Conservation (phyloP, 116 monocot species). For the Dioscorea cayenensis region DNA sequence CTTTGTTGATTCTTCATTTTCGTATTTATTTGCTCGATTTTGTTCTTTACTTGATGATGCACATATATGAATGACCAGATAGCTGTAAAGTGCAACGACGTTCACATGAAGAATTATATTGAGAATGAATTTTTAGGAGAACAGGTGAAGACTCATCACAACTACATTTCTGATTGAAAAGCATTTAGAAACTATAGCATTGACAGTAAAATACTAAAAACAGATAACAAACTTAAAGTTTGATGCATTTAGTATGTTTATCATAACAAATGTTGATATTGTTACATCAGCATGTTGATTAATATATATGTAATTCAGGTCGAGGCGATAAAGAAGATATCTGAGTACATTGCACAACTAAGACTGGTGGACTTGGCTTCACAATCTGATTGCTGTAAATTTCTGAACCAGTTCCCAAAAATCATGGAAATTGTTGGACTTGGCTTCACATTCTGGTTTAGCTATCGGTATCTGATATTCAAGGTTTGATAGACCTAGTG, state of each 20-base stretch:
- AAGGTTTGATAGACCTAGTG: slow-evolving; percentile 33
- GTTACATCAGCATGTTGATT: neutral
- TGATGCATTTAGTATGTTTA: neutral
- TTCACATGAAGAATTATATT: slow-evolving; percentile 64
- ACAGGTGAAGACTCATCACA: slow-evolving; percentile 35
- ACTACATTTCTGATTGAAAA: neutral
- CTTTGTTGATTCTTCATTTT: neutral
- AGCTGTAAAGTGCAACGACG: slow-evolving; percentile 43
- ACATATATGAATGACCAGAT: slow-evolving; percentile 34
- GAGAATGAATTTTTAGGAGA: slow-evolving; percentile 64
- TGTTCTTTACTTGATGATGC: neutral
- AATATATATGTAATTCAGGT: slow-evolving; percentile 29
- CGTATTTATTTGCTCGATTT: neutral
- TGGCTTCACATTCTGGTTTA: slow-evolving; percentile 76
- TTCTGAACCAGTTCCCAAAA: slow-evolving; percentile 50
- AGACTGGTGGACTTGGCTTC: slow-evolving; percentile 85
- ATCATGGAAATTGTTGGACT: slow-evolving; percentile 70
- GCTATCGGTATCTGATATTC: slow-evolving; percentile 66
- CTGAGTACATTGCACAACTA: slow-evolving; percentile 86
- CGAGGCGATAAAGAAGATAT: slow-evolving; percentile 78
- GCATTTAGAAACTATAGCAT: no score
- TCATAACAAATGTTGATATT: no score
- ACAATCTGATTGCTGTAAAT: neutral
- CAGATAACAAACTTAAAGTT: neutral
- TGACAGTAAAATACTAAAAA: no score